Evolutionary conservation across 331 rosid species (phyloP), one percentile per base, ranked within the genome.

Genomic region (Arachis monticola): DNA sequence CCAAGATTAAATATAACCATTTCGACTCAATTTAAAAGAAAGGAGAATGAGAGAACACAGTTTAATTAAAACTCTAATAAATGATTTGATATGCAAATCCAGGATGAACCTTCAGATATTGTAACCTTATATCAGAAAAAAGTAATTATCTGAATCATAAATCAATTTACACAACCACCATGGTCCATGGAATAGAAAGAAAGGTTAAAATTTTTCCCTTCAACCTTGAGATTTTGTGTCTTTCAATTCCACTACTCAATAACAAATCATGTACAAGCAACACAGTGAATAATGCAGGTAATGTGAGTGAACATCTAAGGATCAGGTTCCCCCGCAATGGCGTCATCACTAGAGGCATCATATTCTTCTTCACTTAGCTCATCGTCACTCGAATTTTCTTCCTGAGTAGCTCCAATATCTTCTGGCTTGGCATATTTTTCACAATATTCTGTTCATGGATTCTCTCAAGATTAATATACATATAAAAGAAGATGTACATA

Each of bases 391-490:
- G 94, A 88, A 58, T 67, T 81, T 81, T 88, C 96, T 63, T 89
- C 97, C 59, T 64, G 52, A 2, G 48, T 53, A 55, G 87, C 88
- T 48, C 90, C 93, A 65, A 85, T 59, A 63, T 91, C 96, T 83
- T 89, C 97, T 7, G 93, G 86, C 82, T 89, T 91, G 14, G 98
- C 98, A 84, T 88, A 88, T 75, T 82, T 93, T 85, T 91, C 86
- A 78, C 96, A 83, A 62, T 81, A 93, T 69, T 91, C 98, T 93
- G 92, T 73, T 82, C 67, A 69, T 72, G 22, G 14, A 8, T 35
- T 35, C 44, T 55, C 74, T 47, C 70, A 40, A 67, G 62, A 52
- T 67, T 61, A 69, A 67, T 13, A 61, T 42, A 35, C 40, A 13
- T 57, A 53, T 1, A 72, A 38, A 67, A 60, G 32, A 69, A 56